phyloP scores from a whole-genome alignment of 2,329 filamentous ascomycete genomes.

The Curvularia eragrostidis region DNA sequence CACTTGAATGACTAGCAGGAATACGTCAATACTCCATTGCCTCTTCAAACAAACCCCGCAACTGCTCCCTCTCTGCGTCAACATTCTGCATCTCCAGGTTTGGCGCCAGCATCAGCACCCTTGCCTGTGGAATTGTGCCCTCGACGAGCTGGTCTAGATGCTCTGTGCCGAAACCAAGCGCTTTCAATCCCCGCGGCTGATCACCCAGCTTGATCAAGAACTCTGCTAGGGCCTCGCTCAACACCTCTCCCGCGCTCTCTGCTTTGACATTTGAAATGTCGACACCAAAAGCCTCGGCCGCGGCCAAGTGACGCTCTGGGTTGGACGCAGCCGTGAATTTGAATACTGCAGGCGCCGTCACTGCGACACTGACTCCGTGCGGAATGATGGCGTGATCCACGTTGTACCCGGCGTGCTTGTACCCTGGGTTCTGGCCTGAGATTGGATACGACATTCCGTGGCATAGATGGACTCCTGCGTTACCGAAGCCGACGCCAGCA shows the following conservation, averaged over 20 bases:
- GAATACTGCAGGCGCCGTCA: conserved; percentile 93
- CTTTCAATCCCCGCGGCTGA: conserved; percentile 85
- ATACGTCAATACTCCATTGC: conserved; percentile 49
- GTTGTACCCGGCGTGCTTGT: conserved; percentile 86
- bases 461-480: conserved; percentile 91
- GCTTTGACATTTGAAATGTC: conserved; percentile 87
- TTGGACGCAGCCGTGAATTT: conserved; percentile 90
- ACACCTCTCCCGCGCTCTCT: conserved; percentile 86
- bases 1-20: background rate
- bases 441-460: conserved; percentile 98
- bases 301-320: conserved; percentile 86
- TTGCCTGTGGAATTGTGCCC: conserved; percentile 88
- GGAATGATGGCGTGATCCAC: conserved; percentile 82
- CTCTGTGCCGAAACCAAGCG: conserved; percentile 76
- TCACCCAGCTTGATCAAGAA: conserved; percentile 87
- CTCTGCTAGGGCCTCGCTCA: conserved; percentile 79
- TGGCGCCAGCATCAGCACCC: conserved; percentile 91
- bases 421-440: conserved; percentile 90
- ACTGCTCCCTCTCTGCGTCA: conserved; percentile 58
- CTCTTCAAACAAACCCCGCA: conserved; percentile 57
- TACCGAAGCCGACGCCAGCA: conserved; percentile 95
- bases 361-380: conserved; percentile 93
- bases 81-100: conserved; percentile 64
- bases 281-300: conserved; percentile 88
- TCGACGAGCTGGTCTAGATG: conserved; percentile 87